phyloP scores from a whole-genome alignment of 164 flowering plant species.

The Tetracentron sinense region DNA sequence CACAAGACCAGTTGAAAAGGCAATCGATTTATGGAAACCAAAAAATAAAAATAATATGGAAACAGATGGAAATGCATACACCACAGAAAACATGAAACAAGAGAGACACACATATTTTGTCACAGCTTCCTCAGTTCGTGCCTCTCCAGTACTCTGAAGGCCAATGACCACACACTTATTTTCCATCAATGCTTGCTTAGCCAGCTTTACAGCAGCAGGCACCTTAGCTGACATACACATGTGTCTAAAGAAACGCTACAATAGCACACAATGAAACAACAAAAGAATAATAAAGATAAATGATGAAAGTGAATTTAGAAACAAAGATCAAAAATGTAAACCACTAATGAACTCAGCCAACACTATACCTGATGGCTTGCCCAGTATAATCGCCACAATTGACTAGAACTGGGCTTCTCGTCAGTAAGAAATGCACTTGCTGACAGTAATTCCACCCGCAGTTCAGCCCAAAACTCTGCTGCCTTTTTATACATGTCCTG shows the following conservation, averaged over 20 bases:
- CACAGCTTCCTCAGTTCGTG: conserved; percentile 97
- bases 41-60: not conserved
- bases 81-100: conserved; percentile 1
- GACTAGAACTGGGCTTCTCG: conserved; percentile 72
- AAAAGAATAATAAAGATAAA: conserved; percentile 7
- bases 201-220: conserved; percentile 76
- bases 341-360: not conserved
- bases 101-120: conserved; percentile 74
- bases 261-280: conserved; percentile 10
- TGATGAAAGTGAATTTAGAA: not conserved
- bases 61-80: not conserved
- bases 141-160: conserved; percentile 98
- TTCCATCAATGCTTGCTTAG: conserved; percentile 71
- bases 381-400: conserved; percentile 93
- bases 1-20: not conserved
- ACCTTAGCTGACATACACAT: conserved; percentile 99
- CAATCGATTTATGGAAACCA: conserved; percentile 1
- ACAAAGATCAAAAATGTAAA: not conserved
- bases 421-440: conserved; percentile 65
- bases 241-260: conserved; percentile 96
- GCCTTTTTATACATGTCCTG: conserved; percentile 87
- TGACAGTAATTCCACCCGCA: conserved; percentile 78
- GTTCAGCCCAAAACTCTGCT: conserved; percentile 96
- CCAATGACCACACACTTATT: conserved; percentile 95
- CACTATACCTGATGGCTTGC: conserved; percentile 86